Percentiles rank a stretch among this genome's conserved stretches.
Evolutionary conservation across 2,329 filamentous ascomycete species (phyloP).

Genomic region (Talaromyces pinophilus): DNA sequence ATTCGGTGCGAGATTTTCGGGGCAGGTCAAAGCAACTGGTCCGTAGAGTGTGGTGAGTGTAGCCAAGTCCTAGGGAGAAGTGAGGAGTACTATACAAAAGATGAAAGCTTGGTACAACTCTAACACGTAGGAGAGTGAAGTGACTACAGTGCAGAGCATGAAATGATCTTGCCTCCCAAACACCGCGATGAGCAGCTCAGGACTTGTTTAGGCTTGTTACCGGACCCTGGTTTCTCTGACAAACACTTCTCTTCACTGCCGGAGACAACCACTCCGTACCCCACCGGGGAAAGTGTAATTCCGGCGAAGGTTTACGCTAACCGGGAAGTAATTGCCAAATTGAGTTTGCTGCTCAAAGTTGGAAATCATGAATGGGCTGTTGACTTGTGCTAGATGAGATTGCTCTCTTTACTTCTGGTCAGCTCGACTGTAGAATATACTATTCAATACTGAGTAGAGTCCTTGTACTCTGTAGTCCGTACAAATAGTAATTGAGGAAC

Average conservation of each 20-base stretch:
- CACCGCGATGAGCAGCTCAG: background rate
- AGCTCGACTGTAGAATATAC: too few species aligned
- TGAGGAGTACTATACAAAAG: background rate
- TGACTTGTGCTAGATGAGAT: too few species aligned
- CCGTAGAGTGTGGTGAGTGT: background rate
- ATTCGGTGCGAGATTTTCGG: background rate
- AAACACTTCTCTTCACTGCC: background rate
- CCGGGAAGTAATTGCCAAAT: background rate
- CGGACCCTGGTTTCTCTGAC: background rate
- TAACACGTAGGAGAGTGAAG: background rate
- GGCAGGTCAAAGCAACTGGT: background rate
- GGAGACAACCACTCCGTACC: background rate
- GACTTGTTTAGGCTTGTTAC: background rate
- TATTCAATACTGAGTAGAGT: too few species aligned
- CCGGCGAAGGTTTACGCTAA: background rate
- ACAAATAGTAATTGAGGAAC: too few species aligned
- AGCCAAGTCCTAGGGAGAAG: background rate
- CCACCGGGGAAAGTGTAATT: constrained; percentile 7
- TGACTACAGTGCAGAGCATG: background rate
- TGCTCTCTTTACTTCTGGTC: too few species aligned
- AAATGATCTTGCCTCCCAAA: background rate
- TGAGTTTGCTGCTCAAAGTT: background rate
- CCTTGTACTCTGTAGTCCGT: too few species aligned
- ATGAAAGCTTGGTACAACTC: background rate
- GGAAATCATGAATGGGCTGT: too few species aligned